Base-by-base conservation (phyloP, 495 filamentous ascomycete species). In the Aspergillus affinis region DNA sequence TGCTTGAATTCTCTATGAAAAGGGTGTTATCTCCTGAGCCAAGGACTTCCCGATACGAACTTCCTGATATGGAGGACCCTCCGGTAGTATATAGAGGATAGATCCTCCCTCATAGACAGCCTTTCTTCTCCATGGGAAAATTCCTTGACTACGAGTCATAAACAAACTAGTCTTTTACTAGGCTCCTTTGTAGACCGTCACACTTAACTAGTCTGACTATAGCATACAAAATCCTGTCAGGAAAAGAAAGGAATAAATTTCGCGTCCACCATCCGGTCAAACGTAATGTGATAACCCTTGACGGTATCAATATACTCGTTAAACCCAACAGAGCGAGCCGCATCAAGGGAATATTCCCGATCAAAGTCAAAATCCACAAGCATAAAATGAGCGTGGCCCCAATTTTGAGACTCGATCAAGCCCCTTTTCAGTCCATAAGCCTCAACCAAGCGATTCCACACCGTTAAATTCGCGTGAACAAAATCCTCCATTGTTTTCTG, bases 241-340 rank as follows among this genome's bases (percentile, higher is more conserved):
- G 4, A 8, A 30, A 30, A 30, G 10, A 9, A 36, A 4, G 64
- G 61, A 20, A 66, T 66, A 8, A 66, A 29, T 26, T 51, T 58
- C 51, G 55, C 65, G 1, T 57, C 32, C 17, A 59, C 61, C 61
- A 67, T 61, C 27, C 61, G 13, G 30, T 64, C 61, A 62, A 67
- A 67, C 0, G 44, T 50, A 32, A 30, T 47, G 26, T 13, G 12
- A 44, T 67, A 67, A 0, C 61, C 59, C 27, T 61, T 0, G 13
- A 64, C 61, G 1, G 59, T 64, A 52, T 62, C 55, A 36, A 64
- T 58, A 6, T 10, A 27, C 48, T 61, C 65, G 1, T 41, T 32
- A 32, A 65, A 65, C 5, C 63, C 62, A 55, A 61, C 51, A 5
- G 57, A 54, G 6, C 63, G 54, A 27, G 60, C 60, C 41, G 20